Conservation (phyloP, 345 rosid genomes). For the Rhodamnia rubescens region DNA sequence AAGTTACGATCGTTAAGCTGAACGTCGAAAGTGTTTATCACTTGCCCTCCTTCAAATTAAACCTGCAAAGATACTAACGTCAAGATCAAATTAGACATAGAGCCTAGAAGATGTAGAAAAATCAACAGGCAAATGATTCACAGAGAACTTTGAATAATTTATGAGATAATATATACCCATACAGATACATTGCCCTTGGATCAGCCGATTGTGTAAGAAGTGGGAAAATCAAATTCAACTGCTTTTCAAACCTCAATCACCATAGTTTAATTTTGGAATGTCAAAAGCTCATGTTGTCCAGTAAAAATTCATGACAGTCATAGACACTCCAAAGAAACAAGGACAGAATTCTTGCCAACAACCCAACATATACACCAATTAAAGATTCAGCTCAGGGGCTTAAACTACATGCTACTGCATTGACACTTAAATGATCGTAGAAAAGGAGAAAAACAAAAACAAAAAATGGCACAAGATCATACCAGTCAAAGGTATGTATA, state of each 20-base stretch:
- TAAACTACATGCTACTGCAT: background rate
- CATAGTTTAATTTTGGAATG: background rate
- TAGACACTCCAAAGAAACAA: background rate
- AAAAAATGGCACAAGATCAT: background rate
- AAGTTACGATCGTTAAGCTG: background rate
- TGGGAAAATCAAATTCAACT: background rate
- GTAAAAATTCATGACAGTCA: background rate
- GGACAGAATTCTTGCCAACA: background rate
- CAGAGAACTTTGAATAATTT: too few species aligned
- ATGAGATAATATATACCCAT: background rate
- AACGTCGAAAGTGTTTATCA: background rate
- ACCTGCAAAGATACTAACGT: background rate
- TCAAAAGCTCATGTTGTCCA: background rate
- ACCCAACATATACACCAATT: background rate
- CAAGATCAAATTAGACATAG: background rate
- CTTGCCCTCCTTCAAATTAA: background rate
- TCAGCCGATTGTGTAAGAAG: background rate
- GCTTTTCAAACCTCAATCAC: background rate
- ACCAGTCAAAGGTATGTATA: background rate
- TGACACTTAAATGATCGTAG: background rate
- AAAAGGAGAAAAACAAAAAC: background rate
- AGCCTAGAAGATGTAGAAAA: background rate
- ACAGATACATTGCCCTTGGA: background rate
- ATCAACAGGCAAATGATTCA: background rate
- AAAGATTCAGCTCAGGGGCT: background rate